These are phyloP conservation scores for Tylopilus sp. DNA, from an alignment of 1,284 basidiomycete species.

Conservation along the genomic window DNA sequence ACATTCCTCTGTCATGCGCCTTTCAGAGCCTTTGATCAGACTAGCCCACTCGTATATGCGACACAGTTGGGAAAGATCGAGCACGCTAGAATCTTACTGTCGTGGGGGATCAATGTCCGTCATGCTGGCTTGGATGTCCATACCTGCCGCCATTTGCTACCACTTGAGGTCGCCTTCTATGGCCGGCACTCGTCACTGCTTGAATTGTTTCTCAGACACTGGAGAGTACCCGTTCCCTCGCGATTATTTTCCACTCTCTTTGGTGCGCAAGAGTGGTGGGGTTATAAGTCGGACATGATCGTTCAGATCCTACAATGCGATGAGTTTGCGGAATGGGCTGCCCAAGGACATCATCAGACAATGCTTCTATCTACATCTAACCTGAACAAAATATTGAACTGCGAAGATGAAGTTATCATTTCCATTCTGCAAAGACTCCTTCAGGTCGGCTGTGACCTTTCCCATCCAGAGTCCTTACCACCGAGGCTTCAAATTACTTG, in stretches of 20 bases:
- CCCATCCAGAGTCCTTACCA: not conserved
- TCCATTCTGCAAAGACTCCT: not conserved
- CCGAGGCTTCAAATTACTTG: not conserved
- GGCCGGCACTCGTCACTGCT: not conserved
- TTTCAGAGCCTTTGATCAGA: not conserved
- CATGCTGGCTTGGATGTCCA: not conserved
- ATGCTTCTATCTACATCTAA: not conserved
- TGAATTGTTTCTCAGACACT: not conserved
- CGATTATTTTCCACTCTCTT: not conserved
- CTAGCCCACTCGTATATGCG: slow-evolving; percentile 6
- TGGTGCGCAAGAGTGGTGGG: not conserved
- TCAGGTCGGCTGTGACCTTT: not conserved
- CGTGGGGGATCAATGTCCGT: not conserved
- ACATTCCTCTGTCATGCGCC: not conserved
- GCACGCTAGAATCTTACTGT: not conserved
- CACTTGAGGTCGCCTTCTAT: not conserved
- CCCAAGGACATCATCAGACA: not conserved
- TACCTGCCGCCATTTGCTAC: not conserved
- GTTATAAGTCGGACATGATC: not conserved
- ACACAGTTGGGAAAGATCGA: not conserved
- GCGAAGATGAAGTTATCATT: not conserved
- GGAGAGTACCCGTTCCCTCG: not conserved
- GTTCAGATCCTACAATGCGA: not conserved
- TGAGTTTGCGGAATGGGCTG: not conserved
- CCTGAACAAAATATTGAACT: not conserved